phyloP scores from a whole-genome alignment of 2,329 filamentous ascomycete species.

The Aureobasidium uvarum region DNA sequence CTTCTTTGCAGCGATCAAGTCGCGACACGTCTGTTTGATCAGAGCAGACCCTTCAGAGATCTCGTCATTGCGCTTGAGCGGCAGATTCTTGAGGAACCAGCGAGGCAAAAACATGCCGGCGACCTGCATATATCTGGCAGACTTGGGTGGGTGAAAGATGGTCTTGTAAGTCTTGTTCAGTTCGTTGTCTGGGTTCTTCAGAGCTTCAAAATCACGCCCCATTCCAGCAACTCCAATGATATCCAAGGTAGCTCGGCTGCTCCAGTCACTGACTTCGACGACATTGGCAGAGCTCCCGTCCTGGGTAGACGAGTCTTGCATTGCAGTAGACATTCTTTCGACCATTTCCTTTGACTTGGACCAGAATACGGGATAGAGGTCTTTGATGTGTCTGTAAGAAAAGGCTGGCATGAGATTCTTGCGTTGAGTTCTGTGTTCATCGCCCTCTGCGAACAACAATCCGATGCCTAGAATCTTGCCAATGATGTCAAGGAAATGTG shows the following conservation, averaged over 20 bases:
- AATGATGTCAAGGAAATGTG: conserved; percentile 52
- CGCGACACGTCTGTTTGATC: conserved; percentile 64
- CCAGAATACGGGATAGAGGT: conserved; percentile 52
- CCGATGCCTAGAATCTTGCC: conserved; percentile 67
- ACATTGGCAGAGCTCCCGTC: conserved; percentile 38
- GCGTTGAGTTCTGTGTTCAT: conserved; percentile 71
- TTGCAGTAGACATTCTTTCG: conserved; percentile 36
- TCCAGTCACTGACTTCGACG: conserved; percentile 49
- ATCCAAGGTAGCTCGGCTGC: conserved; percentile 55
- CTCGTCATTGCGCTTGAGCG: conserved; percentile 68
- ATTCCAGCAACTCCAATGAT: conserved; percentile 59
- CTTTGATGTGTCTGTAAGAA: conserved; percentile 51
- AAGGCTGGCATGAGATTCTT: conserved; percentile 52
- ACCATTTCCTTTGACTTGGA: conserved; percentile 47
- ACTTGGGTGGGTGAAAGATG: conserved; percentile 50
- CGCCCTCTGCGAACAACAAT: conserved; percentile 80
- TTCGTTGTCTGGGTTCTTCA: conserved; percentile 52
- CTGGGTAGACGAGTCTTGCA: conserved; percentile 32
- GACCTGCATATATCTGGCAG: conserved; percentile 57
- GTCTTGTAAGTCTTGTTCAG: conserved; percentile 53
- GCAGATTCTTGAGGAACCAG: conserved; percentile 62
- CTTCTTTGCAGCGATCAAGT: conserved; percentile 71
- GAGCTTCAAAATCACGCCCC: conserved; percentile 56
- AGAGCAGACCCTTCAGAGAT: conserved; percentile 55
- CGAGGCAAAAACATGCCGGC: conserved; percentile 58